phyloP scores from a whole-genome alignment of 208 protist species.

The Acanthamoeba sp. region DNA sequence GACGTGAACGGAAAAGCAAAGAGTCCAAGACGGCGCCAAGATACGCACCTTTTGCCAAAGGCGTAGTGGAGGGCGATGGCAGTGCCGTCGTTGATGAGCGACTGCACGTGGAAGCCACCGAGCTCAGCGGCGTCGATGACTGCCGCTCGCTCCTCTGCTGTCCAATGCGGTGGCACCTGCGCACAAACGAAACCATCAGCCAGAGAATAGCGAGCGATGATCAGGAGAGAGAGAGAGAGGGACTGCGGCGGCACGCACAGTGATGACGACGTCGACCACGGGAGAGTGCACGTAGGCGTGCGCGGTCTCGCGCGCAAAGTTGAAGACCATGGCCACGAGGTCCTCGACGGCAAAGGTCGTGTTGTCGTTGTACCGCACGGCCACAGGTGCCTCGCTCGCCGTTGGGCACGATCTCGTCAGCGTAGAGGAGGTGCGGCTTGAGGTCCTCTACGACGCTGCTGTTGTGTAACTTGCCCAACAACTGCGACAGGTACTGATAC shows the following conservation, averaged over 20 bases:
- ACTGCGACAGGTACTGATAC: constrained; percentile 76
- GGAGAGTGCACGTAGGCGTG: constrained; percentile 83
- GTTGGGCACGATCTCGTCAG: constrained; percentile 69
- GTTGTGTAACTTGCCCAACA: constrained; percentile 73
- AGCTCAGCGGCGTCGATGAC: constrained; percentile 93
- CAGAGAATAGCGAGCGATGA: too few relatives aligned
- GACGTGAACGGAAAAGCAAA: not conserved
- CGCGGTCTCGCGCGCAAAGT: constrained; percentile 89
- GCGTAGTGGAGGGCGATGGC: constrained; percentile 86
- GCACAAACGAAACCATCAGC: too few relatives aligned
- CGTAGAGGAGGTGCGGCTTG: constrained; percentile 68
- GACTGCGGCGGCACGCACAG: constrained; percentile 80
- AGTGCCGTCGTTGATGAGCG: constrained; percentile 92
- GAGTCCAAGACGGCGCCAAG: not conserved
- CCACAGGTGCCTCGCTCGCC: constrained; percentile 82
- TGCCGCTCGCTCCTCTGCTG: constrained; percentile 91
- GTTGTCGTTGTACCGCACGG: constrained; percentile 84
- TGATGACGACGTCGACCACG: constrained; percentile 92
- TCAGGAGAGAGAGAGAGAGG: not conserved
- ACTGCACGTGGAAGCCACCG: constrained; percentile 91
- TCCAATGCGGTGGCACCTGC: constrained; percentile 92
- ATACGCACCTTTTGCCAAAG: constrained; percentile 47
- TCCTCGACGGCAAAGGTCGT: constrained; percentile 91
- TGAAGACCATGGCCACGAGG: constrained; percentile 92
- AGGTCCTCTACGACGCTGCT: constrained; percentile 58